Conservation (phyloP, 2,329 filamentous ascomycete genomes). For the Aspergillus sp. region DNA sequence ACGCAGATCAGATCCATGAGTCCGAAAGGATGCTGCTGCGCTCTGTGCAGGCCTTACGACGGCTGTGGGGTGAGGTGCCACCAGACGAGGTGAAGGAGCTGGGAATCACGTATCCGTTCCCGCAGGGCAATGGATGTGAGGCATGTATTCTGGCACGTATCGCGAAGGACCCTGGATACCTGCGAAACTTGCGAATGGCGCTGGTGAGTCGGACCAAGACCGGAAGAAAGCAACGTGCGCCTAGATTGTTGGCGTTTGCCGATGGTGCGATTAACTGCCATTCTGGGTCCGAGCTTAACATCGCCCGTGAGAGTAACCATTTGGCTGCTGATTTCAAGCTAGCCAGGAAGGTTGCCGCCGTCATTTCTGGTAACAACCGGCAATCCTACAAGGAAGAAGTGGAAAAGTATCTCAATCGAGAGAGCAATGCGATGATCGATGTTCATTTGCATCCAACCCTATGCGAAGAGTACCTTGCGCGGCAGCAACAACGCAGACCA, state of each 20-base stretch:
- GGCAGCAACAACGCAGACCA: neutral
- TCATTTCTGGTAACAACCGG: too few species aligned
- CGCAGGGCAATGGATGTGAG: conserved; percentile 26
- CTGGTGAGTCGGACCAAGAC: conserved; percentile 25
- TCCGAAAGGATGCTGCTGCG: conserved; percentile 10
- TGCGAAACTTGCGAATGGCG: conserved; percentile 24
- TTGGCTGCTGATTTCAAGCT: conserved; percentile 10
- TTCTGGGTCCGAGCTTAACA: conserved; percentile 1
- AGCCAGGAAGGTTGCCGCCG: conserved; percentile 10
- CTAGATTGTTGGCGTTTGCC: conserved; percentile 22
- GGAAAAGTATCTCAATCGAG: too few species aligned
- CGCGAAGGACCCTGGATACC: conserved; percentile 12
- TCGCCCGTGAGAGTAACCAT: conserved; percentile 10
- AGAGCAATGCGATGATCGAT: neutral
- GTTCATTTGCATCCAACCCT: neutral
- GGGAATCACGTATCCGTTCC: conserved; percentile 8
- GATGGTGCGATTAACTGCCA: conserved; percentile 20
- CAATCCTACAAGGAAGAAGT: too few species aligned
- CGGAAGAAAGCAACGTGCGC: conserved; percentile 11
- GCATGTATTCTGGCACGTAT: conserved; percentile 32
- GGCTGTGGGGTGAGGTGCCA: conserved; percentile 22
- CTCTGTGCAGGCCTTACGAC: conserved; percentile 19
- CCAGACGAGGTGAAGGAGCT: neutral
- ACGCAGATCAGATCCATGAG: conserved; percentile 7
- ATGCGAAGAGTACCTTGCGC: neutral